A percentile compares a stretch with the other conserved stretches of the same genome.
Evolutionary conservation across 192 early-diverging fungal species (phyloP).

Genomic region (Entomortierella parvispora): DNA sequence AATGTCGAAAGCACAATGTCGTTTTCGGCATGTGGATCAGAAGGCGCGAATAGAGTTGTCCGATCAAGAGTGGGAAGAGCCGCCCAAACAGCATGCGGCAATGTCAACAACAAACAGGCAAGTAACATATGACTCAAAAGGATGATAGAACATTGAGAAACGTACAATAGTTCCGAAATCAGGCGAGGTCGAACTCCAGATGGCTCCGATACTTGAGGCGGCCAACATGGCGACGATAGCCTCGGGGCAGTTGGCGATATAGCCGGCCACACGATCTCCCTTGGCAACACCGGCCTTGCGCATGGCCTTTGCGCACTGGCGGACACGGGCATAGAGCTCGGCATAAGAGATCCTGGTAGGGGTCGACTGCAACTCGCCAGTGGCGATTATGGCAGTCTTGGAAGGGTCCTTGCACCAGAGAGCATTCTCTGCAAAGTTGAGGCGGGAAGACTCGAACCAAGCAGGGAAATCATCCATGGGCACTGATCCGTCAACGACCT

Average conservation of each 20-base stretch:
- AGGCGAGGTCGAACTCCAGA: conserved; percentile 95
- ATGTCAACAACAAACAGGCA: too few relatives aligned
- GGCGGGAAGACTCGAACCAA: conserved; percentile 86
- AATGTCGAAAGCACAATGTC: neutral
- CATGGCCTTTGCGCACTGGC: conserved; percentile 78
- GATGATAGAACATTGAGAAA: neutral
- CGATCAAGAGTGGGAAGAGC: too few relatives aligned
- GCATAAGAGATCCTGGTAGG: conserved; percentile 68
- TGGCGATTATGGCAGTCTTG: conserved; percentile 65
- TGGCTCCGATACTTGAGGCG: conserved; percentile 83
- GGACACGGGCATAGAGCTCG: conserved; percentile 77
- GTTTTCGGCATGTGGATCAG: too few relatives aligned
- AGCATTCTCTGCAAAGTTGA: conserved; percentile 96
- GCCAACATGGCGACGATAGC: conserved; percentile 85
- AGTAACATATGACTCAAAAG: neutral
- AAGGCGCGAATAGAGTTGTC: too few relatives aligned
- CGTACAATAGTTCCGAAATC: conserved; percentile 91
- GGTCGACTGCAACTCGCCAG: conserved; percentile 48
- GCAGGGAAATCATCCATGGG: conserved; percentile 89
- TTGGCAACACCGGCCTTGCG: conserved; percentile 70
- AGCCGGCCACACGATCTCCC: conserved; percentile 91
- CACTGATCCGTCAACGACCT: conserved; percentile 74
- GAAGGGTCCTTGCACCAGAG: conserved; percentile 62
- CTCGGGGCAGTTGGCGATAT: conserved; percentile 89
- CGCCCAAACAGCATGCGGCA: too few relatives aligned